These are phyloP conservation scores for Blastomyces gilchristii DNA, from an alignment of 2,329 filamentous ascomycete genomes.

Conservation along the genomic window DNA sequence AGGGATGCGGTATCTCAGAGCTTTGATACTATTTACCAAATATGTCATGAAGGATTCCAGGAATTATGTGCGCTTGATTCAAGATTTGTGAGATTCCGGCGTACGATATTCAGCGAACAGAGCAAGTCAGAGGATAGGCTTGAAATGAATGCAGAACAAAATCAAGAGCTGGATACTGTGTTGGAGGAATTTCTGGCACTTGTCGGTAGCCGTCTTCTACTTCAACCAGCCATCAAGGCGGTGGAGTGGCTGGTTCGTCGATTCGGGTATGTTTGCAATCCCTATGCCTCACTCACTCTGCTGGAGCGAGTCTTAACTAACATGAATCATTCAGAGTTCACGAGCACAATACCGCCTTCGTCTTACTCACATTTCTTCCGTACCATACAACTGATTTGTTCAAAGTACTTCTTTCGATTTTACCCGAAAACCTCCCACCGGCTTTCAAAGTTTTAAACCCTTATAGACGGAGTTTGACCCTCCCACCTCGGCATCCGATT, in stretches of 20 bases:
- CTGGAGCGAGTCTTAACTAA: conserved; percentile 6
- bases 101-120: conserved; percentile 83
- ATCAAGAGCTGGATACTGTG: conserved; percentile 65
- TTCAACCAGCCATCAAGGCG: conserved; percentile 81
- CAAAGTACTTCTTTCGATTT: conserved; percentile 72
- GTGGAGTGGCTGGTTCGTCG: conserved; percentile 90
- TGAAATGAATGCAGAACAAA: conserved; percentile 72
- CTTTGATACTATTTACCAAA: conserved; percentile 76
- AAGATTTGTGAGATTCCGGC: conserved; percentile 63
- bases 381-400: conserved; percentile 85
- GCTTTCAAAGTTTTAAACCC: conserved; percentile 77
- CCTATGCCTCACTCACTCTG: not conserved
- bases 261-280: conserved; percentile 56
- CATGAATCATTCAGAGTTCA: conserved; percentile 54
- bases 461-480: conserved; percentile 67
- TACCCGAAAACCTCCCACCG: conserved; percentile 61
- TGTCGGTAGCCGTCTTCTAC: conserved; percentile 61
- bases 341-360: conserved; percentile 69
- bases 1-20: conserved; percentile 76
- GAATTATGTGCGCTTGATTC: conserved; percentile 81
- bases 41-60: conserved; percentile 81
- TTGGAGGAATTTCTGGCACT: conserved; percentile 76
- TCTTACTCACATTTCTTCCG: conserved; percentile 80
- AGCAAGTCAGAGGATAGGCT: conserved; percentile 81
- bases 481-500: conserved; percentile 68